These are phyloP conservation scores for Przewalskia tangutica DNA, from an alignment of 257 asterid species.

Conservation along the genomic window DNA sequence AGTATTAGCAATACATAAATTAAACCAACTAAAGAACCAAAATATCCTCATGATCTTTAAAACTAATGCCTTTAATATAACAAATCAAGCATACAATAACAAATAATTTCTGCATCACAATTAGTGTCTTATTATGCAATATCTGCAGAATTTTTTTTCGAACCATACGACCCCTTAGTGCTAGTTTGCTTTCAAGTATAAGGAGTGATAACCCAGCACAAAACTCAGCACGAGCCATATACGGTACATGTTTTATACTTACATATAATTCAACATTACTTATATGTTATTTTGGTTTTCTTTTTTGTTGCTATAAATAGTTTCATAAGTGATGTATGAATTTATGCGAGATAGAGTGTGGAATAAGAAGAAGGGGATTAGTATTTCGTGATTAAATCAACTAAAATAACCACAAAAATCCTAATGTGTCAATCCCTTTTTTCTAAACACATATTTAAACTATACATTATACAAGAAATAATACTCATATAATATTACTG, in stretches of 20 bases:
- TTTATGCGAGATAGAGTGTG: neutral
- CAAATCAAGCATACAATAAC: neutral
- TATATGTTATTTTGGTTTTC: neutral
- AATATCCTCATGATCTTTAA: neutral
- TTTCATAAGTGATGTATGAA: neutral
- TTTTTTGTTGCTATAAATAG: no score
- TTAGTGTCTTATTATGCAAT: no score
- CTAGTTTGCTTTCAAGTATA: neutral
- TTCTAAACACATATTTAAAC: no score
- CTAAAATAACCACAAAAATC: no score
- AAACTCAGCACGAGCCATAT: neutral
- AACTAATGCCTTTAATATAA: neutral
- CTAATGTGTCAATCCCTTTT: neutral
- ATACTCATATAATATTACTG: no score
- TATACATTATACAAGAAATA: no score
- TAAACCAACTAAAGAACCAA: neutral
- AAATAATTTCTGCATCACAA: neutral
- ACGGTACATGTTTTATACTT: no score
- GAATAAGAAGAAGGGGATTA: no score
- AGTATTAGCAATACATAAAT: neutral
- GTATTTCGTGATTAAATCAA: no score
- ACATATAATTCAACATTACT: neutral
- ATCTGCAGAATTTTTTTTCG: no score
- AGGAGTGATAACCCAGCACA: neutral
- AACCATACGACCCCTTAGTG: neutral